phyloP scores from a whole-genome alignment of 306 rosid species.

The Inga laurina region DNA sequence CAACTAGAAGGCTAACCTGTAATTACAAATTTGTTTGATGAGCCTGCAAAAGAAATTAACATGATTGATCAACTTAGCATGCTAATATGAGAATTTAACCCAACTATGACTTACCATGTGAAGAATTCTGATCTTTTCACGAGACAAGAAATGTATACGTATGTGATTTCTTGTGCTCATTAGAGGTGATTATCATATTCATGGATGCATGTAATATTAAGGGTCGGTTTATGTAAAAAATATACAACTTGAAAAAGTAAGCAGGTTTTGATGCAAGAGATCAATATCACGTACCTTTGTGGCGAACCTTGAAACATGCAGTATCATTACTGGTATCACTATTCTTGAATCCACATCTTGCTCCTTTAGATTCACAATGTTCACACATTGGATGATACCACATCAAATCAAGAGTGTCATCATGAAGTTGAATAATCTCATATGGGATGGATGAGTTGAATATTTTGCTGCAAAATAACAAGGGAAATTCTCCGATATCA shows the following conservation, averaged over 20 bases:
- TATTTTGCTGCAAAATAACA: conserved; percentile 37
- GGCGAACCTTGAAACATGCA: background rate
- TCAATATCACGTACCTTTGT: background rate
- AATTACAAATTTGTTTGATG: background rate
- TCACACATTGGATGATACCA: conserved; percentile 30
- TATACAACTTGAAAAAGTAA: background rate
- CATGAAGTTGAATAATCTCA: fast-evolving
- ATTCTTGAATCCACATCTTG: conserved; percentile 32
- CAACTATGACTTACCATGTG: no score
- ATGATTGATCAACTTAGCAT: background rate
- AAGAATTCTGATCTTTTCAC: background rate
- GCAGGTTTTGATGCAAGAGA: background rate
- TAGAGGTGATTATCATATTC: no score
- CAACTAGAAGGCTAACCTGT: background rate
- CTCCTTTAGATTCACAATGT: conserved; percentile 33
- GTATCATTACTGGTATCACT: background rate
- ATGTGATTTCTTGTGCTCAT: background rate
- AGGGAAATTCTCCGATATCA: background rate
- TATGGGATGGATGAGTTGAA: conserved; percentile 8
- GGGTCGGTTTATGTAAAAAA: no score
- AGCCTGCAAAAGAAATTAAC: background rate
- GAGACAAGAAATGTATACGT: background rate
- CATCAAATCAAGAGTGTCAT: background rate
- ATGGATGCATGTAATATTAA: no score
- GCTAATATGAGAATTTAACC: no score